A percentile compares a stretch with the other conserved stretches of the same genome.
These are phyloP conservation scores for Lentinula aciculospora DNA, from an alignment of 768 basidiomycete species.

Conservation along the genomic window DNA sequence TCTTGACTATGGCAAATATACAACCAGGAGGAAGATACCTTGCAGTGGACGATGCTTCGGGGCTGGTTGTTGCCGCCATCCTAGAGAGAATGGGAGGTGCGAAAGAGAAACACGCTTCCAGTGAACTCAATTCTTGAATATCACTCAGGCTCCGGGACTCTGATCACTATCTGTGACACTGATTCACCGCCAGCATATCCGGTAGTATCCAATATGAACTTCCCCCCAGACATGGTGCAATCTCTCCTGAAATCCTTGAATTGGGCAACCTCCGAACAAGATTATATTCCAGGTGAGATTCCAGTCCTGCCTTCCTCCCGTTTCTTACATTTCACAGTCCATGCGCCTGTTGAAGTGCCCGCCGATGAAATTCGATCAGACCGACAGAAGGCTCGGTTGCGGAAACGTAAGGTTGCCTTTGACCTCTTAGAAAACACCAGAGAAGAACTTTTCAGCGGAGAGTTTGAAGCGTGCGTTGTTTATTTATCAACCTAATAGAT, in stretches of 20 bases:
- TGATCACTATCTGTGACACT: conserved; percentile 81
- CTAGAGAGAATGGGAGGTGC: conserved; percentile 83
- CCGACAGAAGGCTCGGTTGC: conserved; percentile 61
- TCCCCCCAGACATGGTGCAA: conserved; percentile 46
- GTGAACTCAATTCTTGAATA: neutral
- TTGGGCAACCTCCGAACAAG: conserved; percentile 85
- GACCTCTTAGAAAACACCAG: conserved; percentile 58
- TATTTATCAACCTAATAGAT: neutral
- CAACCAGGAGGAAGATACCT: conserved; percentile 84
- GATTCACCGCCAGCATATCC: conserved; percentile 94
- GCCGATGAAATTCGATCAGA: conserved; percentile 62
- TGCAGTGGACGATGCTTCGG: conserved; percentile 89
- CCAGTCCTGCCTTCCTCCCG: neutral
- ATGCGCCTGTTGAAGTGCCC: conserved; percentile 54
- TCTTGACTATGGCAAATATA: conserved; percentile 79
- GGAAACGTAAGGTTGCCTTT: conserved; percentile 71
- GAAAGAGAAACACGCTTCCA: neutral
- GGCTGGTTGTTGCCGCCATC: conserved; percentile 78
- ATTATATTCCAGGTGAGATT: conserved; percentile 59
- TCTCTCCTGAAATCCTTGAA: conserved; percentile 67
- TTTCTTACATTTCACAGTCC: conserved; percentile 30
- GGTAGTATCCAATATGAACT: conserved; percentile 82
- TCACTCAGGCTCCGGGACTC: conserved; percentile 61
- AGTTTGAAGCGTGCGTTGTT: conserved; percentile 74
- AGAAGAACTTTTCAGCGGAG: conserved; percentile 79